Evolutionary conservation across 1,284 basidiomycete species (phyloP).

Genomic region (Apiotrichum akiyoshidainum): DNA sequence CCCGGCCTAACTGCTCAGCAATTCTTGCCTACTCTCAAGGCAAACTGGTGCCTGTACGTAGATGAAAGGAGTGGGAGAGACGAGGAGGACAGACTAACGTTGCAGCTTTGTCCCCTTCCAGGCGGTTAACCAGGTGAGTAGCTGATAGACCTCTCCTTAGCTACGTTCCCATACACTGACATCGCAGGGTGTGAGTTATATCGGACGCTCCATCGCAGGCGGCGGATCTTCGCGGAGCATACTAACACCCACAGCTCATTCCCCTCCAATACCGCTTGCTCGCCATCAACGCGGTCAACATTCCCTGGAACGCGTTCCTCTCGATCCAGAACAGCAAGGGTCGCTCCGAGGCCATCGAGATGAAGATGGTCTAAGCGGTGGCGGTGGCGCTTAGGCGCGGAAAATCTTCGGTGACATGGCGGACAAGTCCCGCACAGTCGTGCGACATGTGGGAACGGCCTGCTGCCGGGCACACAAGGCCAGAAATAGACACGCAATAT

Average conservation of each 20-base stretch:
- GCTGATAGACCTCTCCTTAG: not conserved
- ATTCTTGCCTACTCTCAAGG: slow-evolving; percentile 43
- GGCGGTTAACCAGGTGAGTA: slow-evolving; percentile 48
- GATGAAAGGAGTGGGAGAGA: not conserved
- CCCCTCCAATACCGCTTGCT: slow-evolving; percentile 52
- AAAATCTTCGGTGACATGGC: no score
- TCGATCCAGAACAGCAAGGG: slow-evolving; percentile 46
- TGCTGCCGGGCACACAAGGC: no score
- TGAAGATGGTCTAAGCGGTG: slow-evolving; percentile 6
- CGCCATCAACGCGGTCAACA: slow-evolving; percentile 51
- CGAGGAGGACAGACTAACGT: not conserved
- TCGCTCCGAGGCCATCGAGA: slow-evolving; percentile 6
- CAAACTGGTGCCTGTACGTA: slow-evolving; percentile 48
- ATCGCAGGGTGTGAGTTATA: slow-evolving; percentile 26
- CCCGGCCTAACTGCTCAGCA: slow-evolving; percentile 21
- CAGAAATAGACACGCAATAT: no score
- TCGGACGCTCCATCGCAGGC: not conserved
- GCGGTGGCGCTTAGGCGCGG: not conserved
- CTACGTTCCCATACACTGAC: slow-evolving; percentile 1
- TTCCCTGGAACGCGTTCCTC: slow-evolving; percentile 53
- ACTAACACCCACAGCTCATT: slow-evolving; percentile 38
- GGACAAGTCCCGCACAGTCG: no score
- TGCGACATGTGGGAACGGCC: no score
- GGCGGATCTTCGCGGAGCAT: not conserved
- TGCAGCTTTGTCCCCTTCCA: slow-evolving; percentile 51